Evolutionary conservation across 2,329 filamentous ascomycete species (phyloP).

Genomic region (Phaeosphaeriaceae sp.): DNA sequence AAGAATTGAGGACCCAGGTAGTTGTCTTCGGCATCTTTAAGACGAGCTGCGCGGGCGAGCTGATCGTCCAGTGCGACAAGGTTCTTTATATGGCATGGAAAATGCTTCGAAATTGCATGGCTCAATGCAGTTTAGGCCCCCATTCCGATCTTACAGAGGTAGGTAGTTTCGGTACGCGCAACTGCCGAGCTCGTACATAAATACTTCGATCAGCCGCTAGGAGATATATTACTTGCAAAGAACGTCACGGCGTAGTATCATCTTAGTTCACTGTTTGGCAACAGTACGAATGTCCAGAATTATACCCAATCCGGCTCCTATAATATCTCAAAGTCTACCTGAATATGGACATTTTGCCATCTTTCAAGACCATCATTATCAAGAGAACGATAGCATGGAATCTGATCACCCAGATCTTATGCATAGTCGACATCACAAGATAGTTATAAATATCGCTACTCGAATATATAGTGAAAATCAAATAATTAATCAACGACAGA

Average conservation of each 20-base stretch:
- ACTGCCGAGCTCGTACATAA: background rate
- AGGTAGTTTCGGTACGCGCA: background rate
- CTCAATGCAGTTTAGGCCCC: background rate
- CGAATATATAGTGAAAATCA: background rate
- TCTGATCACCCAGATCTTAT: too few species aligned
- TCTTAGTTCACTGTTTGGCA: too few species aligned
- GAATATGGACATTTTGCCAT: background rate
- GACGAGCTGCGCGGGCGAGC: background rate
- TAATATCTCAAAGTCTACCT: too few species aligned
- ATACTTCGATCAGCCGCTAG: background rate
- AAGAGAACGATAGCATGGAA: background rate
- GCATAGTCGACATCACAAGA: too few species aligned
- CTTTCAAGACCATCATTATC: background rate
- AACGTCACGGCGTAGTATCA: too few species aligned
- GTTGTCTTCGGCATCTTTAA: too few species aligned
- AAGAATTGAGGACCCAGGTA: too few species aligned
- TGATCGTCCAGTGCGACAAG: background rate
- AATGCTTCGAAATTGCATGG: background rate
- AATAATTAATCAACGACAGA: background rate
- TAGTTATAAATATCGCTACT: too few species aligned
- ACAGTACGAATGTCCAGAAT: too few species aligned
- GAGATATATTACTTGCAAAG: too few species aligned
- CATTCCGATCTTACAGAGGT: background rate
- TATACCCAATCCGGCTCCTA: too few species aligned
- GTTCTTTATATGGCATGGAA: background rate